These are phyloP conservation scores for Barbatosphaeria neglecta DNA, from an alignment of 495 filamentous ascomycete species.

Conservation along the genomic window DNA sequence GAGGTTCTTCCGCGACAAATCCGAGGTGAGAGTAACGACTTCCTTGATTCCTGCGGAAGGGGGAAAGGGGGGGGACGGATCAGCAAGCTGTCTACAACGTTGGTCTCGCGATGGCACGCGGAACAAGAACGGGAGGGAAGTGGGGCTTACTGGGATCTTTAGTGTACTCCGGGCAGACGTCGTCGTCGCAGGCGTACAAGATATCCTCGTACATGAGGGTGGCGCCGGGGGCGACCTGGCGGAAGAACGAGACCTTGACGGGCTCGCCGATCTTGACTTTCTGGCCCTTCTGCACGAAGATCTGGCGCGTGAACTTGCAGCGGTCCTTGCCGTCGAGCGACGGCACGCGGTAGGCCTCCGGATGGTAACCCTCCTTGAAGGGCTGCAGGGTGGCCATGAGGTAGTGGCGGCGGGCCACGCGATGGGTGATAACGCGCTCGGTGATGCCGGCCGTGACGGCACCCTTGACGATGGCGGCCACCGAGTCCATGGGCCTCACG, in stretches of 20 bases:
- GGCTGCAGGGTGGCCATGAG: slow-evolving; percentile 98
- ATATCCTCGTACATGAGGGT: slow-evolving; percentile 99
- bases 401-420: slow-evolving; percentile 96
- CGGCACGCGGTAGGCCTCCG: slow-evolving; percentile 93
- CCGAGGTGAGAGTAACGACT: slow-evolving; percentile 93
- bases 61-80: no score
- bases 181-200: slow-evolving; percentile 93
- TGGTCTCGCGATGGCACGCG: no score
- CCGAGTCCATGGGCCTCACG: slow-evolving; percentile 66
- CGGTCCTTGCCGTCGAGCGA: slow-evolving; percentile 93
- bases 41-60: slow-evolving; percentile 80
- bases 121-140: slow-evolving; percentile 10
- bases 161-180: slow-evolving; percentile 96
- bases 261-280: slow-evolving; percentile 98
- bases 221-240: slow-evolving; percentile 92
- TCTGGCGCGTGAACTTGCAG: slow-evolving; percentile 97
- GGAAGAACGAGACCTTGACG: slow-evolving; percentile 97
- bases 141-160: slow-evolving; percentile 99
- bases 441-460: slow-evolving; percentile 85
- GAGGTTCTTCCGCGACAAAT: slow-evolving; percentile 93
- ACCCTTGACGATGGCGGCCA: slow-evolving; percentile 67
- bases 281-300: slow-evolving; percentile 98
- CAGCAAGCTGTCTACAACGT: no score
- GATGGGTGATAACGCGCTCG: slow-evolving; percentile 89
- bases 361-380: slow-evolving; percentile 97